Percentiles rank a stretch among this genome's conserved stretches.
Conservation (phyloP, 2,329 filamentous ascomycete species). For the Seiridium unicorne region DNA sequence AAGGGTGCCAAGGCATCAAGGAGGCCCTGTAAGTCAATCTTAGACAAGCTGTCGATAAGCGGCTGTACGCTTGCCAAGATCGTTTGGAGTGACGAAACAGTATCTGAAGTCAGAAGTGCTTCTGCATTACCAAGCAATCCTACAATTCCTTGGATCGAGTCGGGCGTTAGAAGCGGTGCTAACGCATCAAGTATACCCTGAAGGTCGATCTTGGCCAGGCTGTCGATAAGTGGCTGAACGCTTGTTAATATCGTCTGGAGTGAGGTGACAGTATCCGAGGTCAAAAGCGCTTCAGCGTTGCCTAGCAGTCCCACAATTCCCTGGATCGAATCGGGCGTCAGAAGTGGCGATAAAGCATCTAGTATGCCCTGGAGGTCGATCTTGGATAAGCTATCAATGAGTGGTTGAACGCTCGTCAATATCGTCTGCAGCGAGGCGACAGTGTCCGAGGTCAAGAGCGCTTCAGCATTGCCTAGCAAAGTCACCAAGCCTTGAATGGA, state of each 20-base stretch:
- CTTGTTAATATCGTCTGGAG: conserved; percentile 18
- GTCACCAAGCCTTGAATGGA: conserved; percentile 26
- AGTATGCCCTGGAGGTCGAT: conserved; percentile 31
- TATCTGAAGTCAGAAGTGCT: conserved; percentile 28
- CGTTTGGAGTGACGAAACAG: conserved; percentile 12
- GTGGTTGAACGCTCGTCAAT: conserved; percentile 14
- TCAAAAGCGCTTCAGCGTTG: conserved; percentile 27
- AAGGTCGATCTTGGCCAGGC: conserved; percentile 20
- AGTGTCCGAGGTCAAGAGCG: conserved; percentile 24
- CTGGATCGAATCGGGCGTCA: conserved; percentile 28
- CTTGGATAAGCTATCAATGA: conserved; percentile 8
- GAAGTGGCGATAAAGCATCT: conserved; percentile 27
- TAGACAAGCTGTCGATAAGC: conserved; percentile 17
- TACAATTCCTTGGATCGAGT: conserved; percentile 26
- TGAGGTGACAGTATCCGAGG: conserved; percentile 19
- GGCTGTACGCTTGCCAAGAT: conserved; percentile 18
- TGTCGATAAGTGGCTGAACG: conserved; percentile 9
- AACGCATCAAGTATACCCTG: conserved; percentile 23
- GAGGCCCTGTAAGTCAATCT: conserved; percentile 29
- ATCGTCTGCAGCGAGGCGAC: conserved; percentile 17
- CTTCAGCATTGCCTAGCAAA: conserved; percentile 25
- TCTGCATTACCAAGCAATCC: conserved; percentile 34
- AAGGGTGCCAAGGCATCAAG: conserved; percentile 32
- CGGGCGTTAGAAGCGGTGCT: conserved; percentile 15
- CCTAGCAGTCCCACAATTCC: conserved; percentile 24